Evolutionary conservation across 78 protist genomes (phyloP), one percentile per base, ranked within the genome.

Genomic region (Dictyostelium purpureum): DNA sequence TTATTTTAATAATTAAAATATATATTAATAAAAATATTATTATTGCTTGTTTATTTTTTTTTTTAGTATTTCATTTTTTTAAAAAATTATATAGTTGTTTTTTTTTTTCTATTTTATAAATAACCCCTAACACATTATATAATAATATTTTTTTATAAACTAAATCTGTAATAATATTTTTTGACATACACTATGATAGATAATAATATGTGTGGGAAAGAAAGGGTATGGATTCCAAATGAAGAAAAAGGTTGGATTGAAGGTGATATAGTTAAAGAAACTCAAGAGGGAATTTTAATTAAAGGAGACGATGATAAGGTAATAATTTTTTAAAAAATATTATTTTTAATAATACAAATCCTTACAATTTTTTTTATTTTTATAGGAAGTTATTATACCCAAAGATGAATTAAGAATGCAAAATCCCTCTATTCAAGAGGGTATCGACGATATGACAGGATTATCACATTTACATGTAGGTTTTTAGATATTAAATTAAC

Each of bases 381-480:
- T 43, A 11, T 28, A 61, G 69, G 70, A 73, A 61, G 59, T 73
- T 52, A 51, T 6, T 47, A 71, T 83, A 18, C 12, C 16, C 33
- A 85, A 57, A 35, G 75, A 70, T 59, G 92, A 85, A 19, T 4
- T 73, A 7, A 70, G 52, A 59, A 52, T 79, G 45, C 90, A 83
- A 47, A 92, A 92, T 82, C 95, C 95, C 31, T 6, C 56, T 6
- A 82, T 92, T 18, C 90, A 83, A 40, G 96, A 93, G 28, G 97
- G 97, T 0, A 94, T 96, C n/a, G 98, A 96, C 38, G 98, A 96
- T 73, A 76, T 96, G 96, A 88, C 95, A 40, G 24, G 45, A 35
- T 66, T 96, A 85, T 85, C 92, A 59, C 45, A 87, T 73, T 63
- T 87, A 83, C 78, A 74, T 91, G 80, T 76, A 76, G 31, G 6